Conservation (phyloP, 1,284 basidiomycete species). For the Hymenochaete sp. region DNA sequence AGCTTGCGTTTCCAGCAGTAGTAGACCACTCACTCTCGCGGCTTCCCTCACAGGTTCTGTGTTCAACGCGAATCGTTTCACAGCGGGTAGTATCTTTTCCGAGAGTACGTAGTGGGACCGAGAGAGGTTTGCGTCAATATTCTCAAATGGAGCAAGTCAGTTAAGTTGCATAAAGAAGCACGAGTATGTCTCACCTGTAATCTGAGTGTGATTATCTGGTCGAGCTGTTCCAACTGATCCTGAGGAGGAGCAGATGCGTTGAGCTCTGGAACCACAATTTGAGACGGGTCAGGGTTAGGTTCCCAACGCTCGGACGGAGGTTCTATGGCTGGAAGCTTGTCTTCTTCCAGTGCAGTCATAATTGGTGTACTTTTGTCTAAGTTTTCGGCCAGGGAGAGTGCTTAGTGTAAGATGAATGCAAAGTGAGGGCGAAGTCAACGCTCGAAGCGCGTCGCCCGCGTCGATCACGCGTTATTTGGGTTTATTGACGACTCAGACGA, state of each 20-base stretch:
- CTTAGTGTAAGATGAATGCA: no score
- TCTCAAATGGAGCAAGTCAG: constrained; percentile 38
- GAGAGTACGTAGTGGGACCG: constrained; percentile 84
- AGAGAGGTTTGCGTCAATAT: constrained; percentile 91
- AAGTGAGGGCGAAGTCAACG: no score
- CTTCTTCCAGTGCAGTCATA: constrained; percentile 9
- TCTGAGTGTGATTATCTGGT: constrained; percentile 88
- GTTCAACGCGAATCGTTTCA: constrained; percentile 81
- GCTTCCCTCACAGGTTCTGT: constrained; percentile 84
- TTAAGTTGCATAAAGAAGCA: constrained; percentile 5
- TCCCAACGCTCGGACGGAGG: constrained; percentile 47
- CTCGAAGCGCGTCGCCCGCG: no score
- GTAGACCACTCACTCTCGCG: constrained; percentile 56
- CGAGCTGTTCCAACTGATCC: constrained; percentile 90
- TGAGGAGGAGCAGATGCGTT: constrained; percentile 65
- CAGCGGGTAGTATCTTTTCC: constrained; percentile 72
- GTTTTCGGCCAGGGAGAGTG: no score
- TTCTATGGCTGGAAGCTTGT: constrained; percentile 15
- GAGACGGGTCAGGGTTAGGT: constrained; percentile 51
- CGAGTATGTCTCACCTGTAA: constrained; percentile 47
- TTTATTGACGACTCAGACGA: not conserved
- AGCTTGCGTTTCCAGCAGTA: not conserved
- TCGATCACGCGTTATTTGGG: not conserved
- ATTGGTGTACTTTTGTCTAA: no score
- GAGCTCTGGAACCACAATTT: constrained; percentile 66